Conservation (phyloP, 441 rosid genomes). For the Erodium moschatum region DNA sequence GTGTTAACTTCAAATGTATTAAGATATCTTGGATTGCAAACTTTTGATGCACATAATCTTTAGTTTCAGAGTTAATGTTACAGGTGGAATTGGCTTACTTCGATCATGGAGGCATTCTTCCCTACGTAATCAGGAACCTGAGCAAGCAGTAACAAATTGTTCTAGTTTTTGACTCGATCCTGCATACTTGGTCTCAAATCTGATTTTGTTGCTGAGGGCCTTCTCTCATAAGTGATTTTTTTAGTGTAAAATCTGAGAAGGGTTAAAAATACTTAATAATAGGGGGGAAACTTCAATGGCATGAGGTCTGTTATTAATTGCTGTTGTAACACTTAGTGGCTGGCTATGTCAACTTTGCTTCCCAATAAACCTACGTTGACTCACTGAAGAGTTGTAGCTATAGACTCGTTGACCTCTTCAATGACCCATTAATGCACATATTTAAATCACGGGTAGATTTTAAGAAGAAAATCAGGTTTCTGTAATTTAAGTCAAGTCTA, state of each 20-base stretch:
- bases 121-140: constrained; percentile 68
- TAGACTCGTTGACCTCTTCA: too few species aligned
- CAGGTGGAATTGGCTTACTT: constrained; percentile 87
- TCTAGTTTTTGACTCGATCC: neutral
- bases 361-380: neutral
- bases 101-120: constrained; percentile 84
- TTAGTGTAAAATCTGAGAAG: constrained; percentile 23
- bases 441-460: too few species aligned
- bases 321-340: neutral
- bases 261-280: constrained; percentile 24
- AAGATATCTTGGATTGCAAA: neutral
- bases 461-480: too few species aligned
- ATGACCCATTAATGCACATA: too few species aligned
- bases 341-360: neutral
- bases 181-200: neutral
- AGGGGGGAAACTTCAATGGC: constrained; percentile 22
- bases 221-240: constrained; percentile 10
- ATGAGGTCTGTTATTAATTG: constrained; percentile 14
- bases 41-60: neutral
- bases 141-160: neutral
- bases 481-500: too few species aligned
- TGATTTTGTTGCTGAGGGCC: neutral
- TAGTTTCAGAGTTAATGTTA: neutral
- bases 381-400: neutral
- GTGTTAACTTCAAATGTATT: neutral